These are phyloP conservation scores for Chamaecrista fasciculata DNA, from an alignment of 306 rosid species.

Conservation along the genomic window DNA sequence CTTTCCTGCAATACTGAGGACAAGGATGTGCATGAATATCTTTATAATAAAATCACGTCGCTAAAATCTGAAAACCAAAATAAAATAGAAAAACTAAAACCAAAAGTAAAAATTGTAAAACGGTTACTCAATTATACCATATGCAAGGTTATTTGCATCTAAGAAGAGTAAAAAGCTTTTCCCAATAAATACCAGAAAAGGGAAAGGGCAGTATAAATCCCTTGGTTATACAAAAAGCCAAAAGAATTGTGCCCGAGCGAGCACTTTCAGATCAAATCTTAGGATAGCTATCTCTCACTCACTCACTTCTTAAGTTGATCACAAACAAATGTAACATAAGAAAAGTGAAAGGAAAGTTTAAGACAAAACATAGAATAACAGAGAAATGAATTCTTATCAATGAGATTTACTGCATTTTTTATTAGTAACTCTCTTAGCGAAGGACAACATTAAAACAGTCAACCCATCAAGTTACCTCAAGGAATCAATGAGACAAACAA, in stretches of 20 bases:
- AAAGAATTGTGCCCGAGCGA: not conserved
- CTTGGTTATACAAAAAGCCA: not conserved
- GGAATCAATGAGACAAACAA: constrained; percentile 19
- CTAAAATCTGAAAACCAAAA: constrained; percentile 12
- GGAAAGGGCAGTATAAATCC: not conserved
- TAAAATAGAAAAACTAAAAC: constrained; percentile 3
- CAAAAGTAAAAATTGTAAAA: no score
- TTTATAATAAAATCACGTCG: constrained; percentile 17
- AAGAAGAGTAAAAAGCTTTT: constrained; percentile 7
- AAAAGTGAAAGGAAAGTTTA: not conserved
- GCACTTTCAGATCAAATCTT: not conserved
- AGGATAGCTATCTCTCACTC: not conserved
- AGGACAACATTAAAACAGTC: constrained; percentile 22
- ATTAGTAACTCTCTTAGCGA: no score
- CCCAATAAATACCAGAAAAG: constrained; percentile 11
- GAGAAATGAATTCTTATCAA: not conserved
- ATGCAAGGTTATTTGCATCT: constrained; percentile 3
- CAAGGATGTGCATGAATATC: constrained; percentile 16
- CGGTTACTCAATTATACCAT: not conserved
- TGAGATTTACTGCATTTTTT: no score
- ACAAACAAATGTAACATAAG: not conserved
- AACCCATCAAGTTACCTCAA: constrained; percentile 1
- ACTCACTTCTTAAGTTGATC: not conserved
- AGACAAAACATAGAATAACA: not conserved
- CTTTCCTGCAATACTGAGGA: constrained; percentile 90